Evolutionary conservation across 2,329 filamentous ascomycete species (phyloP), one percentile per base, ranked within the genome.

Genomic region (Didymella glomerata): DNA sequence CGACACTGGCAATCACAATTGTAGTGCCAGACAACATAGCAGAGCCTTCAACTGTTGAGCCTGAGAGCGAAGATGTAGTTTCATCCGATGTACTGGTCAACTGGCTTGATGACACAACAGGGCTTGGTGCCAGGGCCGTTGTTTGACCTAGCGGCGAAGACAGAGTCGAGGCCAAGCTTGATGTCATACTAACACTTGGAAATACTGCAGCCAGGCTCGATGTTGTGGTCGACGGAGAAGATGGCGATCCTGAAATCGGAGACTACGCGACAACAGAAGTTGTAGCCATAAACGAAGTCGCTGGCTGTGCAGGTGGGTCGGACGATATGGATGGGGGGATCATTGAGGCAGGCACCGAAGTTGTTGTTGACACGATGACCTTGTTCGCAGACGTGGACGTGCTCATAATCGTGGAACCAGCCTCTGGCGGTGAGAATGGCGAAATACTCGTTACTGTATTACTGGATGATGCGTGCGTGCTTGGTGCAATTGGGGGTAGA

Each of bases 321-420:
- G 24, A 30, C 3, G 3, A 5, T 3, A 25, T 28, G 1, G 38
- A 13, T 5, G 45, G n/a, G 1, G 22, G 32, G 14, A 22, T 9
- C 11, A 40, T 40, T 5, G 56, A 20, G 5, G 56, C 50, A n/a
- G 44, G 11, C 11, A 54, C 8, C 25, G 24, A 34, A n/a, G 40
- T 48, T 3, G 36, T 5, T 9, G 49, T 51, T 1, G 57, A 36
- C n/a, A 47, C 28, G 13, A 34, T 22, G 4, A 46, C 7, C 7
- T 22, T 7, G 24, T 45, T 22, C 6, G 49, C 50, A 18, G 56
- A 54, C 6, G 47, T 42, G 16, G 50, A 20, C 14, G 50, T 50
- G 1, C 22, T 50, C 0, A 34, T 50, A 7, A 50, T 8, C 8
- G 49, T 54, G 10, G 24, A 22, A n/a, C 30, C 32, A 14, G n/a